These are phyloP conservation scores for Spatholobus suberectus DNA, from an alignment of 306 rosid species.

Conservation along the genomic window DNA sequence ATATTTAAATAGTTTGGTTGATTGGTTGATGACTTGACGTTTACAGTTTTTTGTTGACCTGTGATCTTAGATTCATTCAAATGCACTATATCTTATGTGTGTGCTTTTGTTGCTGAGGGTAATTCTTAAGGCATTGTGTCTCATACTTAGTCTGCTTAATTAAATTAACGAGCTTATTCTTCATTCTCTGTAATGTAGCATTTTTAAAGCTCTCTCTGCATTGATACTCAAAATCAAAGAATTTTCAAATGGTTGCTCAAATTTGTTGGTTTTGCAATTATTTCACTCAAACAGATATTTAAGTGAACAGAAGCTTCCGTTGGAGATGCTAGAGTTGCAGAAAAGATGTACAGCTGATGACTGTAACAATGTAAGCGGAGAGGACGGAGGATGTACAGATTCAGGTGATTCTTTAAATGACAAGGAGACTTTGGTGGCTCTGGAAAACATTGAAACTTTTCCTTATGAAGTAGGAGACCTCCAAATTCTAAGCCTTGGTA, in stretches of 20 bases:
- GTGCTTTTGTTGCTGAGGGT: slow-evolving; percentile 23
- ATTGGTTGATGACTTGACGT: background rate
- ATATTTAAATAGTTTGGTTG: slow-evolving; percentile 9
- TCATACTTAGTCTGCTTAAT: background rate
- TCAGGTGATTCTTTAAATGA: slow-evolving; percentile 71
- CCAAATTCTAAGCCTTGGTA: slow-evolving; percentile 84
- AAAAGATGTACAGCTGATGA: slow-evolving; percentile 68
- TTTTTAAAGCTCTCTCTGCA: slow-evolving; percentile 9
- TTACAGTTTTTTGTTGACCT: background rate
- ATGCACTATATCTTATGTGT: background rate
- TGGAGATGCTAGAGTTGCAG: slow-evolving; percentile 81
- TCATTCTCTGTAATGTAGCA: slow-evolving; percentile 20
- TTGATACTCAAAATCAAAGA: slow-evolving; percentile 16
- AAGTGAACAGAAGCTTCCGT: slow-evolving; percentile 85
- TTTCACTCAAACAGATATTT: slow-evolving; percentile 70
- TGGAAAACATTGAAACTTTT: slow-evolving; percentile 56
- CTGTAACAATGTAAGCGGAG: slow-evolving; percentile 66
- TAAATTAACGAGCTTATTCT: background rate
- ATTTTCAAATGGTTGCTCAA: slow-evolving; percentile 38
- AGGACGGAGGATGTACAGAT: slow-evolving; percentile 74
- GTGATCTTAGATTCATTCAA: slow-evolving; percentile 29
- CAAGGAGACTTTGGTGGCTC: slow-evolving; percentile 43
- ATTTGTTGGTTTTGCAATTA: slow-evolving; percentile 38
- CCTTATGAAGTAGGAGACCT: slow-evolving; percentile 79
- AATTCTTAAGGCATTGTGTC: slow-evolving; percentile 28